Base-by-base conservation (phyloP, 2,329 filamentous ascomycete genomes). In the Epichloe hybrida region DNA sequence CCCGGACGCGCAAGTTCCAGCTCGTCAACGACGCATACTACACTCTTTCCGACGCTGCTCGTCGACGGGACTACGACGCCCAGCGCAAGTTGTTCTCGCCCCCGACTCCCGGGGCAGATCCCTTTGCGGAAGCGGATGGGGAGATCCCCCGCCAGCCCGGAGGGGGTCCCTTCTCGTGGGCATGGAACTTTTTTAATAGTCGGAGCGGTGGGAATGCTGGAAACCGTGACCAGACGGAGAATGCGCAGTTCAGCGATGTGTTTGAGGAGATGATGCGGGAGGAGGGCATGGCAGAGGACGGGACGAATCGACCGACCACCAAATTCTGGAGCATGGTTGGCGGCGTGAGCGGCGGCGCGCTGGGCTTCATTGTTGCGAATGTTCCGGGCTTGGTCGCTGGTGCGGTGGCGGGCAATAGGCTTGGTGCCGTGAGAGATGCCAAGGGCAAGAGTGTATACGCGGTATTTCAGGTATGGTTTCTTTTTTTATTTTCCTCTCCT, bases 311-410 rank as follows among this genome's bases (percentile, higher is more conserved):
- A 45, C 75, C 75, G 1, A 91, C 81, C 2, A 75, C 79, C 54
- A 82, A 82, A 58, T 95, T 98, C 67, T 98, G 93, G 91, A 77
- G 82, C 51, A 67, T 96, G 55, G 64, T 96, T 1, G 93, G 93
- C 3, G 89, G 88, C 1, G 67, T 91, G 40, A 93, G 88, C 62
- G 93, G 93, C 35, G 91, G 84, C 12, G 87, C 88, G 3, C 77
- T 98, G 65, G 93, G 93, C 0, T 97, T 97, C 66, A 98, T 98
- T 58, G 78, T 97, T 27, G 93, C 84, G 31, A 97, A 97, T 64
- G 80, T 96, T 46, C 87, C 91, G 0, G 93, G 93, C 0, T 77
- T 91, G 61, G 67, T 97, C 37, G 91, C 91, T 0, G 93, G 93
- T 3, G 88, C 88, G 2, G 90, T 96, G 2, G 91, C 90, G 0